Evolutionary conservation across 192 early-diverging fungal species (phyloP).

Genomic region (Backusella macrospora): DNA sequence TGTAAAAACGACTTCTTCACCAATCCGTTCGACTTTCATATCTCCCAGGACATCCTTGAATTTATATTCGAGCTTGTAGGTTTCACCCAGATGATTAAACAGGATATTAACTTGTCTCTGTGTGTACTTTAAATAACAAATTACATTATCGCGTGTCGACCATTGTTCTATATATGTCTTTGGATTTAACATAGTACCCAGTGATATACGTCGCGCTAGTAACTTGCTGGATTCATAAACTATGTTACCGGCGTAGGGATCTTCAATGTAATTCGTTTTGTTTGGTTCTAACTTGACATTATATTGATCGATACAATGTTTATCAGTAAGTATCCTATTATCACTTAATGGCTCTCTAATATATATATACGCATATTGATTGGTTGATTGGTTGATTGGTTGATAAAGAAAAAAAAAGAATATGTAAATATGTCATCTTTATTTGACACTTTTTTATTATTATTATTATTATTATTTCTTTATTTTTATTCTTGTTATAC

Average conservation of each 20-base stretch:
- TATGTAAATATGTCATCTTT: background rate
- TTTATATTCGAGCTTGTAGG: slow-evolving; percentile 34
- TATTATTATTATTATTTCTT: too few relatives aligned
- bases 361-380: too few relatives aligned
- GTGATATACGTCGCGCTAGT: slow-evolving; percentile 14
- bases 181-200: slow-evolving; percentile 30
- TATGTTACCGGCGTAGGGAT: background rate
- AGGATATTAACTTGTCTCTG: slow-evolving; percentile 26
- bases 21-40: slow-evolving; percentile 22
- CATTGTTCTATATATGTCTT: slow-evolving; percentile 33
- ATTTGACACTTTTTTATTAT: background rate
- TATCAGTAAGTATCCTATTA: background rate
- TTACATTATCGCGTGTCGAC: background rate
- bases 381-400: background rate
- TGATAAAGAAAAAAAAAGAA: background rate
- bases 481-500: too few relatives aligned
- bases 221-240: slow-evolving; percentile 9
- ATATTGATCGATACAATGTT: slow-evolving; percentile 27
- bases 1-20: slow-evolving; percentile 28
- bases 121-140: slow-evolving; percentile 30
- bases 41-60: slow-evolving; percentile 42
- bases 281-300: slow-evolving; percentile 22
- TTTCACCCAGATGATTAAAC: slow-evolving; percentile 27
- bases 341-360: background rate
- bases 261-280: background rate